Evolutionary conservation across 805 yeast species (phyloP).

Genomic region (Yarrowia divulgata): DNA sequence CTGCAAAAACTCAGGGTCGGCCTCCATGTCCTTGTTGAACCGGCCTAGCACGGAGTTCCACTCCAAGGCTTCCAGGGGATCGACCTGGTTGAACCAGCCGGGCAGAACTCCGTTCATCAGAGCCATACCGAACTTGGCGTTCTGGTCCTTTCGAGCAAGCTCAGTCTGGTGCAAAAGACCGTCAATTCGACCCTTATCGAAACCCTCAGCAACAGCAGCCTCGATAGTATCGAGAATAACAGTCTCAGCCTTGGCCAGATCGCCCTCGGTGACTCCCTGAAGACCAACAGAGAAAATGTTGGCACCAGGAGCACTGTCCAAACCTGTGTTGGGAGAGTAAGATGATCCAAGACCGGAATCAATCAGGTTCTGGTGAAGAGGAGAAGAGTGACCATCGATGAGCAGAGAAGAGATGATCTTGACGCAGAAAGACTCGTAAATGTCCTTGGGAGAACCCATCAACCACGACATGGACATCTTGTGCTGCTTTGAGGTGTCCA

Average conservation of each 20-base stretch:
- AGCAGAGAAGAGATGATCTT: conserved; percentile 73
- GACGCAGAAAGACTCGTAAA: conserved; percentile 74
- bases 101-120: conserved; percentile 77
- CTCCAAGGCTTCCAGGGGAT: conserved; percentile 72
- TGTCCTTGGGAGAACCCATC: conserved; percentile 73
- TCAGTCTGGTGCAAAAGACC: conserved; percentile 91
- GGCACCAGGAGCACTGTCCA: conserved; percentile 79
- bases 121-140: conserved; percentile 87
- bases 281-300: conserved; percentile 84
- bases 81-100: conserved; percentile 82
- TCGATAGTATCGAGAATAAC: conserved; percentile 59
- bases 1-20: conserved; percentile 65
- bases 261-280: conserved; percentile 68
- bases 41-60: conserved; percentile 65
- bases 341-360: conserved; percentile 88
- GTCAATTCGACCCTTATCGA: conserved; percentile 68
- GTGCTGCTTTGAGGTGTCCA: conserved; percentile 69
- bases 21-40: conserved; percentile 67
- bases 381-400: conserved; percentile 91
- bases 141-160: conserved; percentile 80
- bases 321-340: conserved; percentile 84
- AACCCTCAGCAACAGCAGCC: conserved; percentile 54
- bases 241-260: conserved; percentile 56
- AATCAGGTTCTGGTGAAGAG: conserved; percentile 82
- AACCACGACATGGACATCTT: conserved; percentile 90